Evolutionary conservation across 768 basidiomycete genomes (phyloP).

Genomic region (Zangia roseola): DNA sequence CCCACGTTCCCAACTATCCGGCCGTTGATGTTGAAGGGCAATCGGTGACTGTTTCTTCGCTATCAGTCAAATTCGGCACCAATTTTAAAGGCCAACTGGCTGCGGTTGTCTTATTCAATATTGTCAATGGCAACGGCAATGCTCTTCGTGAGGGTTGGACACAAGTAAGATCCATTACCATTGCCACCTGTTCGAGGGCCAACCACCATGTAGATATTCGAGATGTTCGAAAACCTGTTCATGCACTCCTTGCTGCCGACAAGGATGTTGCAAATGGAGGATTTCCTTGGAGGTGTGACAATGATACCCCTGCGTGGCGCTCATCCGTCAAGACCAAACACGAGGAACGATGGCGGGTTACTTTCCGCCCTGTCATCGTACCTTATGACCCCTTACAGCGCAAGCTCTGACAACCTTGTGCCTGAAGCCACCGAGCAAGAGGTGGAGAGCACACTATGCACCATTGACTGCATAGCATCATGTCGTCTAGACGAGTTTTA

Average conservation of each 20-base stretch:
- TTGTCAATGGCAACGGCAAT: conserved; percentile 94
- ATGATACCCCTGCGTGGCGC: conserved; percentile 87
- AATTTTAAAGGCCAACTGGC: conserved; percentile 95
- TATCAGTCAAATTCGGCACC: conserved; percentile 92
- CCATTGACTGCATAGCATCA: conserved; percentile 92
- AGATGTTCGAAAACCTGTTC: conserved; percentile 97
- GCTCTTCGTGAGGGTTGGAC: conserved; percentile 95
- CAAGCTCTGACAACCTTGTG: conserved; percentile 70
- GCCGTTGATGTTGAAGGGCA: conserved; percentile 89
- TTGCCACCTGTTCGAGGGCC: neutral
- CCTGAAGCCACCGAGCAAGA: conserved; percentile 89
- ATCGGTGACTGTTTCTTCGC: conserved; percentile 82
- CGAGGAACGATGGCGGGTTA: conserved; percentile 83
- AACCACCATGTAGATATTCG: conserved; percentile 69
- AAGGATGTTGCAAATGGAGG: conserved; percentile 95
- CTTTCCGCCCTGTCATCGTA: conserved; percentile 94
- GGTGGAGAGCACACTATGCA: conserved; percentile 90
- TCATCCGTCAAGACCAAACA: conserved; percentile 58
- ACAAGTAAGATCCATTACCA: conserved; percentile 50
- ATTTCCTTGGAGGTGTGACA: conserved; percentile 93
- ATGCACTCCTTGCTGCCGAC: conserved; percentile 88
- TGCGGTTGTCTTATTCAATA: conserved; percentile 95
- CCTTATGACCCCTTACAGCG: conserved; percentile 89
- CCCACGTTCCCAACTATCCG: conserved; percentile 80
- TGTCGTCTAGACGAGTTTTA: conserved; percentile 95